Evolutionary conservation across 345 rosid species (phyloP).

Genomic region (Erodium maritimum): DNA sequence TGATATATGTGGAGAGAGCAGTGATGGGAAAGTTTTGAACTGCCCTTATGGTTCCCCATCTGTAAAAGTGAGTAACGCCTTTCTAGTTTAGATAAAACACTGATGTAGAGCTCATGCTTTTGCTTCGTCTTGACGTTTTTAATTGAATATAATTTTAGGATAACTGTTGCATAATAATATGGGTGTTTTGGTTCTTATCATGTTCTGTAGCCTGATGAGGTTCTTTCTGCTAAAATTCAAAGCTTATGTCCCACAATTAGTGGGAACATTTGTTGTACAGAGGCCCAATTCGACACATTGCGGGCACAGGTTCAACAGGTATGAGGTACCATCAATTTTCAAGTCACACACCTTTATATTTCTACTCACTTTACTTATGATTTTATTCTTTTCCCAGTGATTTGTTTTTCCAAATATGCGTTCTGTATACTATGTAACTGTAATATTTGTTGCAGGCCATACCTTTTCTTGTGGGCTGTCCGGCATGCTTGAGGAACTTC

Average conservation of each 20-base stretch:
- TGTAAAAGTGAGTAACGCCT: slow-evolving; percentile 34
- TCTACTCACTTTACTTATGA: background rate
- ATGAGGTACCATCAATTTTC: slow-evolving; percentile 10
- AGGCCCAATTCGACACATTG: slow-evolving; percentile 74
- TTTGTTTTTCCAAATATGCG: background rate
- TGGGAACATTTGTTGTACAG: slow-evolving; percentile 89
- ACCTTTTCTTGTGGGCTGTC: slow-evolving; percentile 96
- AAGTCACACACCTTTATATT: background rate
- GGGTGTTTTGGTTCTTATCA: background rate
- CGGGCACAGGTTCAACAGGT: slow-evolving; percentile 92
- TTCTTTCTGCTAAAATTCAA: slow-evolving; percentile 83
- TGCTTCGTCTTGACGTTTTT: background rate
- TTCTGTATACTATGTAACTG: background rate
- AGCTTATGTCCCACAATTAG: slow-evolving; percentile 86
- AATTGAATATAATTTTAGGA: background rate
- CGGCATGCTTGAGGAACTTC: slow-evolving; percentile 96
- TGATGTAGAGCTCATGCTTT: background rate
- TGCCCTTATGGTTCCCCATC: slow-evolving; percentile 75
- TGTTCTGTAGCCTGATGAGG: slow-evolving; percentile 66
- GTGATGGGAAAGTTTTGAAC: slow-evolving; percentile 77
- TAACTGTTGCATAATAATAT: background rate
- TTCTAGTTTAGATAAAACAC: slow-evolving; percentile 2
- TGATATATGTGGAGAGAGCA: slow-evolving; percentile 78
- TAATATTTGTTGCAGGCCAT: slow-evolving; percentile 48
- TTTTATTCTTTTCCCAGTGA: background rate